Conservation (phyloP, 164 flowering plant genomes). For the Amborella trichopoda region DNA sequence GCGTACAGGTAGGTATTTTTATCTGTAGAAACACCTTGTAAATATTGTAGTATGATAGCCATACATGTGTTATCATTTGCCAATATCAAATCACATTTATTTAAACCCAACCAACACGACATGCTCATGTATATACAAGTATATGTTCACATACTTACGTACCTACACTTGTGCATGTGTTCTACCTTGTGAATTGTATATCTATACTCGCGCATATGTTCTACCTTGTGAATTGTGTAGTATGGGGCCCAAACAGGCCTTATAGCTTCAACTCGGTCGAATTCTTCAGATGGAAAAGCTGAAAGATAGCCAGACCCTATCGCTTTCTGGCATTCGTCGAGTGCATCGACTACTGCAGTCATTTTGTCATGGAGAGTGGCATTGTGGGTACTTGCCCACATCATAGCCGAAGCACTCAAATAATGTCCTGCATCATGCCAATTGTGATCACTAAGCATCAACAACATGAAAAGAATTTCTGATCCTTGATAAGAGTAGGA, state of each 20-base stretch:
- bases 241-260: slow-evolving; percentile 94
- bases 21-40: no score
- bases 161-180: no score
- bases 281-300: slow-evolving; percentile 73
- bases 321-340: slow-evolving; percentile 56
- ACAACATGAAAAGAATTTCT: neutral
- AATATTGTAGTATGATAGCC: no score
- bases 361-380: slow-evolving; percentile 45
- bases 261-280: slow-evolving; percentile 80
- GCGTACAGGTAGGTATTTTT: no score
- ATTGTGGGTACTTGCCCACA: slow-evolving; percentile 94
- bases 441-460: slow-evolving; percentile 1
- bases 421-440: slow-evolving; percentile 56
- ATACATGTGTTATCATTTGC: no score
- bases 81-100: no score
- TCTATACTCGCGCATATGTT: no score
- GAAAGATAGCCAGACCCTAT: slow-evolving; percentile 86
- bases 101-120: no score
- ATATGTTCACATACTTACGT: no score
- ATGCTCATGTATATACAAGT: no score
- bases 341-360: slow-evolving; percentile 53
- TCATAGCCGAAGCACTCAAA: slow-evolving; percentile 79
- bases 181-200: no score
- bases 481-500: no score
- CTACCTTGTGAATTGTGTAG: slow-evolving; percentile 98